These are phyloP conservation scores for Betula pendula DNA, from an alignment of 306 rosid genomes.

Conservation along the genomic window DNA sequence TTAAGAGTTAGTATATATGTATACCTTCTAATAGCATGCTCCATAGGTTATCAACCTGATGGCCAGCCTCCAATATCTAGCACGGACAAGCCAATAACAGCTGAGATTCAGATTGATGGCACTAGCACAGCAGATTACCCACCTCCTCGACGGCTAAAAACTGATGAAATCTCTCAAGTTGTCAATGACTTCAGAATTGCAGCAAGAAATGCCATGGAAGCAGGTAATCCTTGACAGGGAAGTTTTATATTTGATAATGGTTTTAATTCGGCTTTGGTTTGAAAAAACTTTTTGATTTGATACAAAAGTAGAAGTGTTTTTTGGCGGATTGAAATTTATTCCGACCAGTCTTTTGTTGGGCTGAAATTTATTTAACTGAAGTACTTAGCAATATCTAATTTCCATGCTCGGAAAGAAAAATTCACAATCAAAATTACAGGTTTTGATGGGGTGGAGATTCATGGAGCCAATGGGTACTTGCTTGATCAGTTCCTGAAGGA, in stretches of 20 bases:
- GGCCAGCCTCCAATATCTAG: slow-evolving; percentile 43
- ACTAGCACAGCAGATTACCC: slow-evolving; percentile 21
- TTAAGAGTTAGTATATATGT: background rate
- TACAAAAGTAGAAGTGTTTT: no score
- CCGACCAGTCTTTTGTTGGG: background rate
- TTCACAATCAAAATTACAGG: slow-evolving; percentile 19
- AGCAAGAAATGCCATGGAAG: slow-evolving; percentile 43
- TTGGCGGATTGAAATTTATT: background rate
- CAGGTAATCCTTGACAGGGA: slow-evolving; percentile 20
- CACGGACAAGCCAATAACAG: slow-evolving; percentile 26
- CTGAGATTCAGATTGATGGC: slow-evolving; percentile 21
- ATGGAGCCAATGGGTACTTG: slow-evolving; percentile 55
- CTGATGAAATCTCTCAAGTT: slow-evolving; percentile 33
- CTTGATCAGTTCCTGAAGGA: slow-evolving; percentile 51
- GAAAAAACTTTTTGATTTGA: no score
- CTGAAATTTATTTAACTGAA: background rate
- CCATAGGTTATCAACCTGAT: slow-evolving; percentile 35
- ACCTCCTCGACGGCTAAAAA: slow-evolving; percentile 38
- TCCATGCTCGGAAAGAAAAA: no score
- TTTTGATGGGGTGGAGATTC: slow-evolving; percentile 59
- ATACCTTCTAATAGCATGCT: background rate
- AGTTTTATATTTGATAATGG: background rate
- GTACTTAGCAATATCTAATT: background rate
- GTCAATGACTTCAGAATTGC: slow-evolving; percentile 39
- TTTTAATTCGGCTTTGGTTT: no score